Conservation (phyloP, 164 flowering plant genomes). For the grape (Vitis vinifera) region ASM3070453v1 NC_081820.1:26654001-26654500, state of each 20-base stretch:
- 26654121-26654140: too few relatives aligned
- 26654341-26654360: constrained; percentile 49
- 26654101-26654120: too few relatives aligned
- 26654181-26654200: too few relatives aligned
- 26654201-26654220: not conserved
- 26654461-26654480: not conserved
- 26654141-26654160: too few relatives aligned
- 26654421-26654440: constrained; percentile 42
- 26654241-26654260: constrained; percentile 1
- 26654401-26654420: constrained; percentile 83
- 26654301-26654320: constrained; percentile 71
- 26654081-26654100: too few relatives aligned
- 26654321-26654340: constrained; percentile 48
- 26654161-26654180: too few relatives aligned
- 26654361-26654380: constrained; percentile 39
- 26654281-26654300: constrained; percentile 65
- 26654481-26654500: not conserved
- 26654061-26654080: too few relatives aligned
- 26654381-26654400: constrained; percentile 65
- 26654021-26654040: too few relatives aligned
- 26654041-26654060: too few relatives aligned
- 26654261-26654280: constrained; percentile 20
- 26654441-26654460: not conserved
- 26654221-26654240: not conserved
- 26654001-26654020: too few relatives aligned